Evolutionary conservation across 2,329 filamentous ascomycete genomes (phyloP), one percentile per base, ranked within the genome.

Genomic region (Thielaviopsis cerberus): DNA sequence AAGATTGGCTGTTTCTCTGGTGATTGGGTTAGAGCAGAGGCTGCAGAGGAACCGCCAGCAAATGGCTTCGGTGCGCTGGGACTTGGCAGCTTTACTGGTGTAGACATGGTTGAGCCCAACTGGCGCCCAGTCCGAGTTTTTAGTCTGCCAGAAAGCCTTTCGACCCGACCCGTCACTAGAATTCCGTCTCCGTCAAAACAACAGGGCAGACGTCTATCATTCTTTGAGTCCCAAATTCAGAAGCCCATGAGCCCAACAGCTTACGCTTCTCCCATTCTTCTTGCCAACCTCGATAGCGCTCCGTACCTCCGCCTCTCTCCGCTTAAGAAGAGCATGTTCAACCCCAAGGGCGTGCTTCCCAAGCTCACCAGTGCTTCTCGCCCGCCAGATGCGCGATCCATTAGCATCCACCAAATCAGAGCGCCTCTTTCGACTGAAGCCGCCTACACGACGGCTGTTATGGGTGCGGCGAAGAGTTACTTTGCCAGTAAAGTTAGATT

Each of bases 1-100:
- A 89, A 90, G 64, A 85, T 98, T 57, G 90, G 91, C 17, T 97
- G 91, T 69, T 98, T 98, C 67, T 97, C 91, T 0, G 92, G 92
- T 27, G 92, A 98, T 67, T 98, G 92, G 92, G 88, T 95, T 11
- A 83, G 85, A 23, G 75, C 96, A 11, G 88, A 95, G 70, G 77
- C 81, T 5, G 79, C 86, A 0, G 78, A 86, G 63, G 87, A 89
- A 66, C 85, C 87, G 60, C 84, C 79, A 23, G 72, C 74, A 17
- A 85, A 81, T 67, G 85, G 76, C 20, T 80, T 80, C 63, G 85
- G 78, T 55, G 73, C 77, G 0, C 85, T 83, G 72, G 83, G 83
- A 1, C 73, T 88, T 3, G 81, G 81, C 23, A 82, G 80, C 62
- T 86, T 83, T 62, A 68, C 67, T 1, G 66, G 69, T 54, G 55